phyloP scores from a whole-genome alignment of 2,329 filamentous ascomycete genomes.

The Neurospora sp. region DNA sequence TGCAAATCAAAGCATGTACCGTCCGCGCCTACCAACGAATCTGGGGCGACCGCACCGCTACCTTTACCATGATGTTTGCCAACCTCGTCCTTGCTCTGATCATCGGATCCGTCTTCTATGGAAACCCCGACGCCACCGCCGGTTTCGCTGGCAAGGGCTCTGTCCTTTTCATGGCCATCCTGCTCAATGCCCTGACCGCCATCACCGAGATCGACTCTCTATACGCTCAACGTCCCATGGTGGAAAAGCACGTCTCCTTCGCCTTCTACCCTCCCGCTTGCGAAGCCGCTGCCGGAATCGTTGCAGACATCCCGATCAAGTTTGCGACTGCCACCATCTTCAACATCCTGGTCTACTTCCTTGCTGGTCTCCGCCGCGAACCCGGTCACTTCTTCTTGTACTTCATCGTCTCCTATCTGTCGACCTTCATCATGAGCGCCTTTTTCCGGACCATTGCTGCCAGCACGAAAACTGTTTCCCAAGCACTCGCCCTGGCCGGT shows the following conservation, averaged over 20 bases:
- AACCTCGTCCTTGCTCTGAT: slow-evolving; percentile 52
- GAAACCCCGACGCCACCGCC: slow-evolving; percentile 42
- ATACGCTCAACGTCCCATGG: slow-evolving; percentile 35
- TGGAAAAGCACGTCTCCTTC: slow-evolving; percentile 38
- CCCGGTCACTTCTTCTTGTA: slow-evolving; percentile 67
- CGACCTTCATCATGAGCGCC: slow-evolving; percentile 64
- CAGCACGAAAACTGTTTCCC: slow-evolving; percentile 53
- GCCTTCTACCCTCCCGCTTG: slow-evolving; percentile 41
- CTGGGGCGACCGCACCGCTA: slow-evolving; percentile 22
- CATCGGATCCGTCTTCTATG: slow-evolving; percentile 54
- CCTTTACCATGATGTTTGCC: slow-evolving; percentile 43
- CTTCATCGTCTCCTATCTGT: slow-evolving; percentile 57
- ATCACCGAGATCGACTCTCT: slow-evolving; percentile 18
- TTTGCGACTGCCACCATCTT: slow-evolving; percentile 39
- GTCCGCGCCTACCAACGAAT: slow-evolving; percentile 15
- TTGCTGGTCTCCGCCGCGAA: slow-evolving; percentile 43
- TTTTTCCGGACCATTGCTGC: slow-evolving; percentile 67
- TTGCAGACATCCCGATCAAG: slow-evolving; percentile 48
- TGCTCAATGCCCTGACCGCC: slow-evolving; percentile 25
- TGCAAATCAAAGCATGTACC: slow-evolving; percentile 12
- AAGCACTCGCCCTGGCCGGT: slow-evolving; percentile 43
- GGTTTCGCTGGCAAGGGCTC: slow-evolving; percentile 43
- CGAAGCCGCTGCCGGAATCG: slow-evolving; percentile 44
- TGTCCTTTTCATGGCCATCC: slow-evolving; percentile 30
- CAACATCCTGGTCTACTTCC: slow-evolving; percentile 49